phyloP scores from a whole-genome alignment of 1,139 yeast genomes.

The Lodderomyces oxycetoniae region DNA sequence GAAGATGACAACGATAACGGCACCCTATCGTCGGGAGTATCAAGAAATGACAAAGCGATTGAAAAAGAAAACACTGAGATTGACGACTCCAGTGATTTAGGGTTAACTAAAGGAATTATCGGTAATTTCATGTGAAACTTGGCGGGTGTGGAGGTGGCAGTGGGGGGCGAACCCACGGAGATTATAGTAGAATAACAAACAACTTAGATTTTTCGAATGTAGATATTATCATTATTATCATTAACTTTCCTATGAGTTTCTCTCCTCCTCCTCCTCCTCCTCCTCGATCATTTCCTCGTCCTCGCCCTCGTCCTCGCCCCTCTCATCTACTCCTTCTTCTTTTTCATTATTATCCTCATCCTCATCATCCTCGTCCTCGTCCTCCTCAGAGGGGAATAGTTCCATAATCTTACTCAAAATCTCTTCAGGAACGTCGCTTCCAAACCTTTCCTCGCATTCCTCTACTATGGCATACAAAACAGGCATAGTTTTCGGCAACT shows the following conservation, averaged over 20 bases:
- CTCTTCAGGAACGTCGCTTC: constrained; percentile 54
- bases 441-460: constrained; percentile 83
- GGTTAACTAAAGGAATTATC: constrained; percentile 10
- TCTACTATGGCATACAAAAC: constrained; percentile 76
- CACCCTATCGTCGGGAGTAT: too few relatives aligned
- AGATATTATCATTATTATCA: too few relatives aligned
- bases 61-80: constrained; percentile 3
- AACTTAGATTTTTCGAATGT: too few relatives aligned
- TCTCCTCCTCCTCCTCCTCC: constrained; percentile 1
- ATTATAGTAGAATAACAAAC: too few relatives aligned
- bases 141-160: too few relatives aligned
- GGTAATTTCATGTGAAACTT: too few relatives aligned
- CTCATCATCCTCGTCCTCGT: constrained; percentile 32
- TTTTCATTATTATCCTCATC: constrained; percentile 21
- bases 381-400: constrained; percentile 44
- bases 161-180: constrained; percentile 27
- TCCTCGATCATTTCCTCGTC: constrained; percentile 8
- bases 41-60: too few relatives aligned
- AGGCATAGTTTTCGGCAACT: constrained; percentile 75
- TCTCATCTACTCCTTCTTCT: constrained; percentile 14
- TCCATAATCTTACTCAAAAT: constrained; percentile 48
- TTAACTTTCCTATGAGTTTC: too few relatives aligned
- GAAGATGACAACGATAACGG: too few relatives aligned
- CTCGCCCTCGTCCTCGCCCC: constrained; percentile 7
- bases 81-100: constrained; percentile 18